phyloP scores from a whole-genome alignment of 257 asterid species.

The Capsicum pubescens region DNA sequence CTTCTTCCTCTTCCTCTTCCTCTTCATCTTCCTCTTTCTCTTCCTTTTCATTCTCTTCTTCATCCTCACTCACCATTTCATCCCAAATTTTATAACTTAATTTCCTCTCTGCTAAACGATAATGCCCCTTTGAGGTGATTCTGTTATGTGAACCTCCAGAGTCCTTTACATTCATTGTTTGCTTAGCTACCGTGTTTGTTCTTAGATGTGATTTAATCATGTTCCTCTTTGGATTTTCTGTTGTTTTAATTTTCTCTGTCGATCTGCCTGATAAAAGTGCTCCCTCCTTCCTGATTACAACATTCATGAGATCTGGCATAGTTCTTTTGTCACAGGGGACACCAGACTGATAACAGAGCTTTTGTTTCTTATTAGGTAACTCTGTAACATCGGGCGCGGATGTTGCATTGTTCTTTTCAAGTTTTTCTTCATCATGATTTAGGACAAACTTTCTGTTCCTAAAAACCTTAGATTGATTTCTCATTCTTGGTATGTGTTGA shows the following conservation, averaged over 20 bases:
- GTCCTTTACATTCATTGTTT: constrained; percentile 21
- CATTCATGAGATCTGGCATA: constrained; percentile 32
- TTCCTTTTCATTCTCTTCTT: constrained; percentile 39
- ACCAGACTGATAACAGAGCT: constrained; percentile 23
- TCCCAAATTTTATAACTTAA: constrained; percentile 2
- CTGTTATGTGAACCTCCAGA: constrained; percentile 37
- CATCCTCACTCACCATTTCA: constrained; percentile 21
- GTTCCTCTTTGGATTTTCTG: too few relatives aligned
- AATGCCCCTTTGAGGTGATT: constrained; percentile 28
- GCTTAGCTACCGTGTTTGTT: constrained; percentile 33
- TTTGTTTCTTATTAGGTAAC: constrained; percentile 31
- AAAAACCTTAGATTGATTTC: constrained; percentile 33
- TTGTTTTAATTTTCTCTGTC: neutral
- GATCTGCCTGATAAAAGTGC: neutral
- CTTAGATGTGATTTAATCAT: constrained; percentile 12
- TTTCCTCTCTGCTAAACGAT: constrained; percentile 32
- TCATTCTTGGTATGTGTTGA: constrained; percentile 39
- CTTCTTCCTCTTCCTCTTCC: constrained; percentile 2
- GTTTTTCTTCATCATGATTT: constrained; percentile 54
- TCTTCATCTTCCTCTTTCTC: constrained; percentile 32
- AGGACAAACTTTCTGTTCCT: constrained; percentile 54
- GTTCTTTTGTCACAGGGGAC: constrained; percentile 30
- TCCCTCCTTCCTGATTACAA: constrained; percentile 30
- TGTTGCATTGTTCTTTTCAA: constrained; percentile 33
- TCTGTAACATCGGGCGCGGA: constrained; percentile 28